Evolutionary conservation across 2,329 filamentous ascomycete genomes (phyloP), one percentile per base, ranked within the genome.

Genomic region (Aspergillus sp.): DNA sequence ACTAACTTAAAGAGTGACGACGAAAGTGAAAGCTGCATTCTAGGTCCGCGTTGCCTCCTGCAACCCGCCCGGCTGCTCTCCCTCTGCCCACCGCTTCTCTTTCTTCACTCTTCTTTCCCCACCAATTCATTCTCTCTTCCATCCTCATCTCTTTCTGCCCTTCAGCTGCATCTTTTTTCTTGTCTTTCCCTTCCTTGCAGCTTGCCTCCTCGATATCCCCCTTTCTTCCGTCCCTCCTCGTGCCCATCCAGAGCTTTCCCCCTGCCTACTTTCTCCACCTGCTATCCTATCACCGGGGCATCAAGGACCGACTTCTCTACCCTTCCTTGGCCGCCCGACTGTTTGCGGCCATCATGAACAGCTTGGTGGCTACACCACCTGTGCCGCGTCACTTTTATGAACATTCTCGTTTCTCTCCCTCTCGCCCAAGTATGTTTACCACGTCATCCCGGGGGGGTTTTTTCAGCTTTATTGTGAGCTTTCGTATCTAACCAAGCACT

Each of bases 301-400:
- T 57, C 45, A 44, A 50, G 45, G 52, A 19, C 37, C 56, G 54
- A 69, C 64, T 62, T 68, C 63, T 64, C 59, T 61, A 59, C 46
- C 55, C 50, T 55, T 41, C 51, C 63, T 56, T 61, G 59, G 67
- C 67, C 68, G 67, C 67, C 68, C 62, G 64, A 64, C 68, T 71
- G 66, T 71, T 62, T 60, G 59, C 60, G 64, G 62, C 56, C 75
- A 77, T 70, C 77, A 87, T 87, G 84, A 87, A 85, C 78, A 85
- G 80, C 73, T 75, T 87, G 73, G 76, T 82, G 75, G 77, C 78
- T 65, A 81, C 79, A 71, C 81, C 84, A 72, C 81, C 82, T 71
- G 76, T 85, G 73, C 82, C 84, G 77, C 84, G 85, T 72, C 85
- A 86, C 73, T 84, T 86, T 64, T 82, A 86, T 73, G 79, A 82